Evolutionary conservation across 495 filamentous ascomycete species (phyloP).

Genomic region (Aspergillus sparsus): DNA sequence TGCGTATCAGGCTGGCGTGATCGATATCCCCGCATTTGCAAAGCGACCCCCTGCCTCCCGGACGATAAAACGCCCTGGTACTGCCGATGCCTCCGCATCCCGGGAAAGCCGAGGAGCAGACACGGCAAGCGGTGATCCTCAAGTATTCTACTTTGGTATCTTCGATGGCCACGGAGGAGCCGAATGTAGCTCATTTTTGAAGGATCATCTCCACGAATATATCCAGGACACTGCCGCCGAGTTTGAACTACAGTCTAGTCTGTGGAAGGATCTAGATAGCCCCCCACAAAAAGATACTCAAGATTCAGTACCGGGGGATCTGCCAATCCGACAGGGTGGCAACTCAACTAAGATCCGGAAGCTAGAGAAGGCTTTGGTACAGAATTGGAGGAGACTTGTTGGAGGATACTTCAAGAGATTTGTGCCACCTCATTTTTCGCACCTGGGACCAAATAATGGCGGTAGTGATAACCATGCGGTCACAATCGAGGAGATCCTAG

Average conservation of each 20-base stretch:
- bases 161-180: conserved; percentile 95
- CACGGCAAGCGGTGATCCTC: conserved; percentile 80
- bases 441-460: conserved; percentile 19
- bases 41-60: conserved; percentile 74
- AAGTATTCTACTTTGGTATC: conserved; percentile 95
- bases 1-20: conserved; percentile 89
- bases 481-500: conserved; percentile 58
- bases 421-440: conserved; percentile 65
- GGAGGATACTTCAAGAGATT: conserved; percentile 95
- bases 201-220: conserved; percentile 82
- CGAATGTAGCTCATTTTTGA: conserved; percentile 85
- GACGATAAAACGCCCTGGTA: conserved; percentile 41
- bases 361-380: conserved; percentile 67
- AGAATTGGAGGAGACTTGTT: conserved; percentile 78
- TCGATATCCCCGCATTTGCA: conserved; percentile 89
- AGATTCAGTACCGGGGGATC: conserved; percentile 20
- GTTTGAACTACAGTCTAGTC: conserved; percentile 73
- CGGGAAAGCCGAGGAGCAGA: conserved; percentile 59
- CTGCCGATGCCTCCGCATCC: conserved; percentile 24
- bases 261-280: conserved; percentile 36
- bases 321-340: conserved; percentile 44
- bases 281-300: conserved; percentile 10
- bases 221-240: conserved; percentile 75
- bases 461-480: conserved; percentile 29
- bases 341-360: conserved; percentile 42